Conservation (phyloP, 306 rosid genomes). For the Lotus japonicus region DNA sequence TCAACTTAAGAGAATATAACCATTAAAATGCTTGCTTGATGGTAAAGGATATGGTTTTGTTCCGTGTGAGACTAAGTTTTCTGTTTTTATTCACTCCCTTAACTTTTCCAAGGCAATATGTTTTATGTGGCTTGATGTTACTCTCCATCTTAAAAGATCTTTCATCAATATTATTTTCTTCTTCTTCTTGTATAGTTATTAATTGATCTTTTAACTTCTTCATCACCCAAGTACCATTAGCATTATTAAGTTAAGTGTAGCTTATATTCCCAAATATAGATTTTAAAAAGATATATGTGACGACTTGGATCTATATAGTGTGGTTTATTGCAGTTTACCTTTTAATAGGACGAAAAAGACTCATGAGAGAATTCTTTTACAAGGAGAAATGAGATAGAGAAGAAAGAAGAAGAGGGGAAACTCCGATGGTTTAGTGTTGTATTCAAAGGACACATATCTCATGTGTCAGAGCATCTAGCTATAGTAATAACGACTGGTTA, state of each 20-base stretch:
- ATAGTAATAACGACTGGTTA: constrained; percentile 78
- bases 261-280: too few relatives aligned
- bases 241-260: too few relatives aligned
- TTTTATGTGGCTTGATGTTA: constrained; percentile 22
- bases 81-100: background rate
- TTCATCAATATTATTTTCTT: constrained; percentile 9
- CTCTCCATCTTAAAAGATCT: constrained; percentile 23
- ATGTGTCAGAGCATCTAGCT: constrained; percentile 60
- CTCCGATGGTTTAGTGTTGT: constrained; percentile 92
- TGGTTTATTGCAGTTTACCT: too few relatives aligned
- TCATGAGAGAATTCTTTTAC: too few relatives aligned
- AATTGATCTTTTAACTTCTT: constrained; percentile 4
- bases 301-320: too few relatives aligned
- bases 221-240: too few relatives aligned
- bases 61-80: constrained; percentile 72
- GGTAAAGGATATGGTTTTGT: constrained; percentile 77
- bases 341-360: too few relatives aligned
- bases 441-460: constrained; percentile 63
- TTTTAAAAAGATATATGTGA: too few relatives aligned
- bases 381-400: too few relatives aligned
- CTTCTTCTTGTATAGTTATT: background rate
- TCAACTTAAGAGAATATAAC: too few relatives aligned
- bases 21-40: too few relatives aligned
- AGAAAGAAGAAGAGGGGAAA: too few relatives aligned
- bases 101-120: constrained; percentile 13